Evolutionary conservation across 768 basidiomycete genomes (phyloP).

Genomic region (Boletellus emodensis): DNA sequence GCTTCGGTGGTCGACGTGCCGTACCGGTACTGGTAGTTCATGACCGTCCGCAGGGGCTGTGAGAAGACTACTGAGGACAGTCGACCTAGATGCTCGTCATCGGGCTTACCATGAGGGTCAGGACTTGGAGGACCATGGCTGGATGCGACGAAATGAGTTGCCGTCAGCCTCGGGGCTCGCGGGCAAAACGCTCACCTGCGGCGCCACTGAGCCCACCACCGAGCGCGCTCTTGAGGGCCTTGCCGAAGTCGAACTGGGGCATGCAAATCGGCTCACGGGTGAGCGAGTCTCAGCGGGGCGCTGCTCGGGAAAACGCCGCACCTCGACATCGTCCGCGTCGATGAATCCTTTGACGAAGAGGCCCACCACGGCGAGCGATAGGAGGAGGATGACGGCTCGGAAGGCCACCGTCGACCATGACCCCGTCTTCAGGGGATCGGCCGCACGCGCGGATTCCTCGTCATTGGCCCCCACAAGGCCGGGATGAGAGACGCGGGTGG

Average conservation of each 20-base stretch:
- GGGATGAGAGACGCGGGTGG: background rate
- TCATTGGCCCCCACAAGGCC: conserved; percentile 3
- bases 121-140: conserved; percentile 94
- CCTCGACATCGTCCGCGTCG: conserved; percentile 63
- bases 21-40: conserved; percentile 95
- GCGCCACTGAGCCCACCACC: conserved; percentile 92
- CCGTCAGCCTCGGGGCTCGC: background rate
- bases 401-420: conserved; percentile 14
- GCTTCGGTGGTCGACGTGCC: conserved; percentile 73
- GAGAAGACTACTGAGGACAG: background rate
- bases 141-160: conserved; percentile 9
- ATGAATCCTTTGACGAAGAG: conserved; percentile 69
- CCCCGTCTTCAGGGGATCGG: conserved; percentile 4
- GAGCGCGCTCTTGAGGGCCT: conserved; percentile 75
- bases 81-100: background rate
- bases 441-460: conserved; percentile 14
- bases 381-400: conserved; percentile 34
- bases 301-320: conserved; percentile 32
- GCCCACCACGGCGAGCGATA: conserved; percentile 38
- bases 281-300: conserved; percentile 39
- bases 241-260: conserved; percentile 70
- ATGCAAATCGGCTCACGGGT: conserved; percentile 32
- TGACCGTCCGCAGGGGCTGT: conserved; percentile 88
- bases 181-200: conserved; percentile 45
- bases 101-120: conserved; percentile 66